Conservation (phyloP, 495 filamentous ascomycete genomes). For the Tuber umbilicatum region DNA sequence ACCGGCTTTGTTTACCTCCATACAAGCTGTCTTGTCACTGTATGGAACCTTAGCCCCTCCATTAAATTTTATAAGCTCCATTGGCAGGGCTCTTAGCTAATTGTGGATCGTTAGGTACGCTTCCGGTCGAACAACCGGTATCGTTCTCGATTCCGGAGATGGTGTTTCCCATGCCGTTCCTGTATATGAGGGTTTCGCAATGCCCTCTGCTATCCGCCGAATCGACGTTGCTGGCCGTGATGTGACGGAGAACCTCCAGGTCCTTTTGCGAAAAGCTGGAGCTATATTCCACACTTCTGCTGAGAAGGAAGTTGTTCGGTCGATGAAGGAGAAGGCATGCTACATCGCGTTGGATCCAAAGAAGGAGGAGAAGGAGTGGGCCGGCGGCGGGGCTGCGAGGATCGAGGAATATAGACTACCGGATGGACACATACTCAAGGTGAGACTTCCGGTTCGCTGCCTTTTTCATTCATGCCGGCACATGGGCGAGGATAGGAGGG, state of each 20-base stretch:
- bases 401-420: slow-evolving; percentile 79
- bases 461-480: slow-evolving; percentile 81
- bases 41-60: slow-evolving; percentile 25
- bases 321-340: slow-evolving; percentile 99
- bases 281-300: slow-evolving; percentile 99
- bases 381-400: slow-evolving; percentile 60
- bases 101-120: slow-evolving; percentile 56
- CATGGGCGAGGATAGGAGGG: slow-evolving; percentile 93
- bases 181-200: slow-evolving; percentile 99
- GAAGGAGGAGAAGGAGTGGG: slow-evolving; percentile 99
- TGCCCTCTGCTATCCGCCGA: slow-evolving; percentile 98
- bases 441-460: slow-evolving; percentile 76
- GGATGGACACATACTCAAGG: slow-evolving; percentile 88
- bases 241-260: slow-evolving; percentile 99
- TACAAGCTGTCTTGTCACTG: slow-evolving; percentile 97
- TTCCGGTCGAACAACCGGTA: slow-evolving; percentile 99
- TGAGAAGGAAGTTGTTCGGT: slow-evolving; percentile 99
- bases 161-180: slow-evolving; percentile 99
- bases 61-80: slow-evolving; percentile 15
- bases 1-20: slow-evolving; percentile 99
- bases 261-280: slow-evolving; percentile 97
- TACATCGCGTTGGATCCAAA: slow-evolving; percentile 99
- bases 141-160: slow-evolving; percentile 98
- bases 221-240: slow-evolving; percentile 99
- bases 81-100: neutral